Base-by-base conservation (phyloP, 176 grass and related monocot species). In the Zoysia pacifica region DNA sequence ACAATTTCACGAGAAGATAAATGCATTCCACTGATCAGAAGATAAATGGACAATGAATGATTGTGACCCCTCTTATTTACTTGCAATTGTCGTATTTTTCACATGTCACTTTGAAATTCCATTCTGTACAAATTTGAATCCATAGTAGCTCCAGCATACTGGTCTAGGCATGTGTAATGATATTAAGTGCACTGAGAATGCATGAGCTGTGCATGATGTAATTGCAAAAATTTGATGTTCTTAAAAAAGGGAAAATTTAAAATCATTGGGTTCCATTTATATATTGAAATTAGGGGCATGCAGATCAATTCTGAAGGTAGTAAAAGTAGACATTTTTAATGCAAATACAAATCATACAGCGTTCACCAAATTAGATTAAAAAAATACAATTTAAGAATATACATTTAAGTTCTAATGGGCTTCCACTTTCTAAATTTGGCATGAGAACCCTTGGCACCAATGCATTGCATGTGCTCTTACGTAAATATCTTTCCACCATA, bases 301-400 rank as follows among this genome's bases (percentile, higher is more conserved):
- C 45, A 43, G 36, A 63, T 1, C 38, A 66, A 37, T 52, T 67
- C 53, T 65, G 51, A 74, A 60, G 61, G 6, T 44, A 74, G 45
- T 65, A 28, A 63, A 1, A 46, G 73, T 59, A 7, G 4, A 12
- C 37, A 38, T 81, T 82, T 87, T 49, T 53, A 82, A 20, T 5
- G 6, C 41, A 70, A 65, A 69, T 80, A 80, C 39, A 68, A 79
- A 78, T 16, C 4, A 68, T 20, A 52, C 7, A 11, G 3, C 63
- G 65, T 10, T 72, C 42, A 41, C 8, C 39, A 81, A 49, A 60
- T 66, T 59, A 78, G 19, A 40, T 65, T 45, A 67, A 80, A 59
- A 62, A 80, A 75, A 84, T 83, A 73, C 68, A 74, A 48, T 79
- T 69, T 72, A 79, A 28, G 40, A 54, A 65, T 43, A 69, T 66